phyloP scores from a whole-genome alignment of 2,329 filamentous ascomycete species.

The Simplicillium aogashimaense region DNA sequence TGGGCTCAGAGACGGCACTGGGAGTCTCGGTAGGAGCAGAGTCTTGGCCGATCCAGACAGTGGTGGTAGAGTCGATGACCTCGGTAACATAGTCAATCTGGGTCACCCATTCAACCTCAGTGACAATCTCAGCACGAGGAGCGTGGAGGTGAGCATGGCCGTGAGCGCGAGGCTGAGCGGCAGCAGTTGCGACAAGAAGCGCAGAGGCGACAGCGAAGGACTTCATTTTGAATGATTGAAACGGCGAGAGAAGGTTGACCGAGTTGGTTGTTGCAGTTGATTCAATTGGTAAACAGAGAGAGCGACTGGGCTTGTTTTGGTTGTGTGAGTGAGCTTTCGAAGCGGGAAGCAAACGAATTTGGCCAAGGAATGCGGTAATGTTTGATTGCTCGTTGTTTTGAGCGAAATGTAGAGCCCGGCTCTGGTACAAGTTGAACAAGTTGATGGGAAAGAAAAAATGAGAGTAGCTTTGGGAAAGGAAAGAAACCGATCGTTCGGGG shows the following conservation, averaged over 20 bases:
- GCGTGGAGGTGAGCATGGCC: conserved; percentile 26
- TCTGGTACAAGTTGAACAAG: too few species aligned
- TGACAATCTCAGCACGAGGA: conserved; percentile 31
- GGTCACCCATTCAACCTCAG: conserved; percentile 40
- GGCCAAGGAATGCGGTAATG: too few species aligned
- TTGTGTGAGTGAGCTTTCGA: too few species aligned
- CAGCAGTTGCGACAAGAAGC: conserved; percentile 16
- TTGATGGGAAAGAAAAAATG: conserved; percentile 1
- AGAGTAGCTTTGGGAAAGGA: not conserved
- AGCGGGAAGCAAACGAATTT: too few species aligned
- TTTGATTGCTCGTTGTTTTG: too few species aligned
- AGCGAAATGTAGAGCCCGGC: too few species aligned
- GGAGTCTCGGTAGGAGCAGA: conserved; percentile 14
- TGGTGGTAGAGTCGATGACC: conserved; percentile 37
- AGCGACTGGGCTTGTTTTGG: too few species aligned
- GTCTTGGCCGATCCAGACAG: conserved; percentile 27
- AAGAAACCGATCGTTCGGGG: not conserved
- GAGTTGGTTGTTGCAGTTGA: too few species aligned
- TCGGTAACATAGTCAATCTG: conserved; percentile 36
- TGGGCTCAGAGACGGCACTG: conserved; percentile 12
- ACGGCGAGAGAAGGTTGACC: not conserved
- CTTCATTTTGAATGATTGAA: conserved; percentile 27
- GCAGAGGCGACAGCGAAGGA: conserved; percentile 20
- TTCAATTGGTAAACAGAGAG: too few species aligned
- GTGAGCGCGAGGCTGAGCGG: conserved; percentile 40